Conservation (phyloP, 2,329 filamentous ascomycete species). For the Akanthomyces dipterigenus region DNA sequence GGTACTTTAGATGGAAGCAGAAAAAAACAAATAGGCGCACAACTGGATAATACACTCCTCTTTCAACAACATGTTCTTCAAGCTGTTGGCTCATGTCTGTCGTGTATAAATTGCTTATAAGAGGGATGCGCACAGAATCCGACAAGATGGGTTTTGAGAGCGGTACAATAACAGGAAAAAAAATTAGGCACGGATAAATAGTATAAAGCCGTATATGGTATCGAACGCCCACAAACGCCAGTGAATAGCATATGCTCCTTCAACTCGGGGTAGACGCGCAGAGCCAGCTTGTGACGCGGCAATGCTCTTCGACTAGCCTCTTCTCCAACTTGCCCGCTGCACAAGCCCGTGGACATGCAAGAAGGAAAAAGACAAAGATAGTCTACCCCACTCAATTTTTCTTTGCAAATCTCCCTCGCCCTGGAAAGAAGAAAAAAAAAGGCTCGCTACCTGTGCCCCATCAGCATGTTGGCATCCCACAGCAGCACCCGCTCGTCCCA, state of each 20-base stretch:
- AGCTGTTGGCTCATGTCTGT: neutral
- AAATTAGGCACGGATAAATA: neutral
- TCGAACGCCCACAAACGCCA: constrained; percentile 4
- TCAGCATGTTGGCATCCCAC: constrained; percentile 71
- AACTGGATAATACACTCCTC: constrained; percentile 12
- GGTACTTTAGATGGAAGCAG: neutral
- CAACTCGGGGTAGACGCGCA: neutral
- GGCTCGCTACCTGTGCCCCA: constrained; percentile 23
- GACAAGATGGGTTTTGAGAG: neutral
- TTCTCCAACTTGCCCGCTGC: neutral
- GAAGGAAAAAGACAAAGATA: neutral
- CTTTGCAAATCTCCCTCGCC: no score
- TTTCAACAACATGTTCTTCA: neutral
- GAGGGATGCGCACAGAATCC: no score
- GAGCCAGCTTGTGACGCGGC: neutral
- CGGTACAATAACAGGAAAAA: no score
- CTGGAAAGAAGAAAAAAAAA: no score
- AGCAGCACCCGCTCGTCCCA: constrained; percentile 91
- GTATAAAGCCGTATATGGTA: neutral
- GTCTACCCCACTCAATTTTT: neutral
- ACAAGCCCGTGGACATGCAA: neutral
- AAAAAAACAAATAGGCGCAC: neutral
- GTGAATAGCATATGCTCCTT: neutral
- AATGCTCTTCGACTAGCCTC: neutral
- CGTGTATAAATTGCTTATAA: no score